Evolutionary conservation across 1,139 yeast genomes (phyloP), one percentile per base, ranked within the genome.

Genomic region (Pneumocystis jirovecii): DNA sequence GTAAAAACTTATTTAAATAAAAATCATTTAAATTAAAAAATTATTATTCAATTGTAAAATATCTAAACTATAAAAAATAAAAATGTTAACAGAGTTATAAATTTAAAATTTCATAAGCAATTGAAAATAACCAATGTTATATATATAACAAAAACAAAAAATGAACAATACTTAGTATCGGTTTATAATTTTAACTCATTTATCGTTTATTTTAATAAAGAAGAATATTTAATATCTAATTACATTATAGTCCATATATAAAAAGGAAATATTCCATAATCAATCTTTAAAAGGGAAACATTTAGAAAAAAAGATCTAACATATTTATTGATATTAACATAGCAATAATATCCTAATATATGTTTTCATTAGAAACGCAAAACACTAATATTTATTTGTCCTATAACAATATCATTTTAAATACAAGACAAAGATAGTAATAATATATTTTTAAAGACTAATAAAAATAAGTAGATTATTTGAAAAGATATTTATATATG

Each of bases 211-310:
- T 57, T 35, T 39, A 57, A n/a, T 40, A 59, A 59, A 17, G 21
- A 59, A 37, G n/a, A 37, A 25, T 59, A 7, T 40, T 37, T 71
- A 44, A 44, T 44, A 44, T 29, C 73, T 76, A 59, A 95, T 98
- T 65, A 95, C 93, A 68, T 98, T 97, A 75, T 91, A 95, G 44
- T 98, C 98, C 70, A 91, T 79, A 21, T 96, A 82, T 67, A 95
- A 31, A 31, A 31, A 31, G n/a, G n/a, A 31, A 31, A 31, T 31
- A 31, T 31, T 31, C 5, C 34, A 31, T 31, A 5, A 31, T 3
- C 5, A 31, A n/a, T n/a, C n/a, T n/a, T n/a, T n/a, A n/a, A n/a
- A n/a, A n/a, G n/a, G n/a, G n/a, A n/a, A n/a, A n/a, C n/a, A n/a
- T n/a, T n/a, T n/a, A n/a, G n/a, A n/a, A n/a, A 83, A 82, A 65